A percentile compares a stretch with the other conserved stretches of the same genome.
Evolutionary conservation across 176 grass and related monocot species (phyloP).

Genomic region (Hyparrhenia diplandra): DNA sequence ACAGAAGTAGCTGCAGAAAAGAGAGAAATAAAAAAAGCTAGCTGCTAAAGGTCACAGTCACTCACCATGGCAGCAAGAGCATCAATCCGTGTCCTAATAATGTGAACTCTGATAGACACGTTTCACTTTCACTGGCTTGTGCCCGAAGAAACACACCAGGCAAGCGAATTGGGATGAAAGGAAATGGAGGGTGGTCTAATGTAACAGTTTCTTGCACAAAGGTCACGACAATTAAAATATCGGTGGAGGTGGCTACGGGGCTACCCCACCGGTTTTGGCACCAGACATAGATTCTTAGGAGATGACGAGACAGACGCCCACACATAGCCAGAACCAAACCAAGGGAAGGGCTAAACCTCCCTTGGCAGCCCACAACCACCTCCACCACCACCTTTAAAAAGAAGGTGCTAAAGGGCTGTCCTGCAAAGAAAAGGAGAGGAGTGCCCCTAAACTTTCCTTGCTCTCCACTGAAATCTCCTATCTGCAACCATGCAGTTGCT

Average conservation of each 20-base stretch:
- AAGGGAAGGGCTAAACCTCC: conserved; percentile 40
- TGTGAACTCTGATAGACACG: conserved; percentile 2
- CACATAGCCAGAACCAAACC: conserved; percentile 25
- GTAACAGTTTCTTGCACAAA: conserved; percentile 13
- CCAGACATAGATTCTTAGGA: conserved; percentile 72
- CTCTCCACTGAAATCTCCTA: conserved; percentile 59
- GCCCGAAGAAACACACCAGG: conserved; percentile 3
- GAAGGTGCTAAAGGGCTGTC: conserved; percentile 63
- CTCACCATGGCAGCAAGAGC: conserved; percentile 36
- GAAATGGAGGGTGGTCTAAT: background rate
- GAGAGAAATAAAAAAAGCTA: background rate
- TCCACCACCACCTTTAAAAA: conserved; percentile 65
- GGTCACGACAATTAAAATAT: conserved; percentile 49
- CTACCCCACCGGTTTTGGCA: conserved; percentile 51
- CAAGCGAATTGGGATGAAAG: background rate
- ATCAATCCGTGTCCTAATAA: conserved; percentile 17
- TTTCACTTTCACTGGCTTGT: conserved; percentile 49
- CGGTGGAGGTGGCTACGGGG: conserved; percentile 38
- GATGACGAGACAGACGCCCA: conserved; percentile 41
- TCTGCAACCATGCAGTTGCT: conserved; percentile 39
- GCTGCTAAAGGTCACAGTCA: conserved; percentile 18
- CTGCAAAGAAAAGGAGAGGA: conserved; percentile 59
- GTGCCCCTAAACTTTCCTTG: conserved; percentile 55
- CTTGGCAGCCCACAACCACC: conserved; percentile 31
- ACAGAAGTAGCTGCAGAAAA: conserved; percentile 35